Evolutionary conservation across 768 basidiomycete genomes (phyloP).

Genomic region (Hericium alpestre): DNA sequence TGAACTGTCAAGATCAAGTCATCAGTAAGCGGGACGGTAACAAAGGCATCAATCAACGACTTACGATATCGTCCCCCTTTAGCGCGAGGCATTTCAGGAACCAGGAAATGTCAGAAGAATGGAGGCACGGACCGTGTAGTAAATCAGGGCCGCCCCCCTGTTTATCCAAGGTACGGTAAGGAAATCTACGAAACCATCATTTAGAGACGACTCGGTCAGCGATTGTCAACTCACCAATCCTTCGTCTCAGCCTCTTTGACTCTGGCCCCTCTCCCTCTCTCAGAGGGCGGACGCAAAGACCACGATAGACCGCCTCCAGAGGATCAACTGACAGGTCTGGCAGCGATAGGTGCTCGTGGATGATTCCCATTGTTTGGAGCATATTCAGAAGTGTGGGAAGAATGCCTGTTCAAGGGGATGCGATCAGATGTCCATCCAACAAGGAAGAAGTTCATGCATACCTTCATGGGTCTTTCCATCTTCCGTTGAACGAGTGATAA

Average conservation of each 20-base stretch:
- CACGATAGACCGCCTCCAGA: slow-evolving; percentile 73
- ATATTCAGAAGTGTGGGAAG: slow-evolving; percentile 45
- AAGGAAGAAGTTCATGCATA: slow-evolving; percentile 15
- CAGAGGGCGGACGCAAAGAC: slow-evolving; percentile 40
- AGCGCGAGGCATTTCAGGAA: background rate
- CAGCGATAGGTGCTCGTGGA: slow-evolving; percentile 72
- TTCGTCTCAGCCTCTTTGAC: slow-evolving; percentile 35
- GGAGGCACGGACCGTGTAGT: slow-evolving; percentile 61
- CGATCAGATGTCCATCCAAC: background rate
- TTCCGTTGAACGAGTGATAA: slow-evolving; percentile 64
- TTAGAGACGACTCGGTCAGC: background rate
- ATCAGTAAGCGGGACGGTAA: background rate
- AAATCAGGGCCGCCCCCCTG: slow-evolving; percentile 80
- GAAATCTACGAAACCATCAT: slow-evolving; percentile 42
- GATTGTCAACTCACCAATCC: slow-evolving; percentile 41
- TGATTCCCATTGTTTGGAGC: slow-evolving; percentile 46
- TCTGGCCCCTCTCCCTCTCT: slow-evolving; percentile 3
- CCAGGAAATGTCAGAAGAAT: background rate
- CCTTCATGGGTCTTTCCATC: slow-evolving; percentile 74
- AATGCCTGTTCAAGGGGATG: slow-evolving; percentile 33
- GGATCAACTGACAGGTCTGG: slow-evolving; percentile 52
- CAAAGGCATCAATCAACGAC: slow-evolving; percentile 15
- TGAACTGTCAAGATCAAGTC: slow-evolving; percentile 46
- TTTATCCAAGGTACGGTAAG: slow-evolving; percentile 70
- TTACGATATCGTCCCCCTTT: slow-evolving; percentile 82